phyloP scores from a whole-genome alignment of 306 rosid genomes.

The Quercus bicolor region DNA sequence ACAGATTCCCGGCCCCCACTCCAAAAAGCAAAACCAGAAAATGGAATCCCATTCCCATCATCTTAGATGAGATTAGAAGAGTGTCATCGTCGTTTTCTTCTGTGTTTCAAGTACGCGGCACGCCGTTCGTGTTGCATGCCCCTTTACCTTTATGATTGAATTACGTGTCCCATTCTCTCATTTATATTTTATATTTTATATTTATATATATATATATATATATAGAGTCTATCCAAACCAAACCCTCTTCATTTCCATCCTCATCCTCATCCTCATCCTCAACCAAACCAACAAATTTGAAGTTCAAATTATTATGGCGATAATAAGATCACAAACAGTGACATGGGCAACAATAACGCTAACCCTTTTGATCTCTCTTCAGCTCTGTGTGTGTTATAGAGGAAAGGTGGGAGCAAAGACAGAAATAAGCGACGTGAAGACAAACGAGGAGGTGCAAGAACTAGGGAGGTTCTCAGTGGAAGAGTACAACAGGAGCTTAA shows the following conservation, averaged over 20 bases:
- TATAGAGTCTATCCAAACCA: too few species aligned
- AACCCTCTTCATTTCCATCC: neutral
- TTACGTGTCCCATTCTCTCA: conserved; percentile 7
- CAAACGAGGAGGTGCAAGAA: conserved; percentile 62
- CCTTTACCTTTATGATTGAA: neutral
- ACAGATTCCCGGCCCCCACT: too few species aligned
- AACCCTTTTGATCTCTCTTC: neutral
- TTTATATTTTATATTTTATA: neutral
- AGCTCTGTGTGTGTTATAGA: neutral
- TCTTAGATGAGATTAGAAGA: too few species aligned
- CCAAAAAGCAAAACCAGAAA: too few species aligned
- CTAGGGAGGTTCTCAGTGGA: conserved; percentile 77
- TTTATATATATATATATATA: too few species aligned
- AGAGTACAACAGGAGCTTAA: conserved; percentile 46
- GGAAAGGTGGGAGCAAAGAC: conserved; percentile 45
- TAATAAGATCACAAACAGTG: conserved; percentile 26
- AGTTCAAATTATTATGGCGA: conserved; percentile 8
- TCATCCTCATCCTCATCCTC: too few species aligned
- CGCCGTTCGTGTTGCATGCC: conserved; percentile 20
- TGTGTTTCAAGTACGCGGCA: conserved; percentile 27
- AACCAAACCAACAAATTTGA: too few species aligned
- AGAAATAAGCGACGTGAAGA: conserved; percentile 45
- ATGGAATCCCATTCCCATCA: too few species aligned
- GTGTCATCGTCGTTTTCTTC: conserved; percentile 2
- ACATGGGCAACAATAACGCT: neutral